Conservation (phyloP, 1,284 basidiomycete species). For the Cutaneotrichosporon sp. region DNA sequence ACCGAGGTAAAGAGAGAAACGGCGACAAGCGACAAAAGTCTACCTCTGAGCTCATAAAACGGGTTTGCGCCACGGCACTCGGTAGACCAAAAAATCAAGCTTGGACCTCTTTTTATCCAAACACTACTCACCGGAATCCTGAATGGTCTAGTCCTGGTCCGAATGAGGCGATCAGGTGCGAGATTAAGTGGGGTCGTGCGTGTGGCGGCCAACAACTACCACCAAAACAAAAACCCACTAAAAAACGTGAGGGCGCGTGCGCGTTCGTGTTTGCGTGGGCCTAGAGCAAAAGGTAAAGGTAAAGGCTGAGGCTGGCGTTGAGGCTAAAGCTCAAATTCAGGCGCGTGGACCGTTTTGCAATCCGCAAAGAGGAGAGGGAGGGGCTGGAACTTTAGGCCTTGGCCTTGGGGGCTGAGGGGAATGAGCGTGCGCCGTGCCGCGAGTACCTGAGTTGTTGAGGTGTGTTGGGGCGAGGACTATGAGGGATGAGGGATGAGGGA, state of each 20-base stretch:
- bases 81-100: not conserved
- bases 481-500: not conserved
- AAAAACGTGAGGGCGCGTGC: not conserved
- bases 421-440: no score
- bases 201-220: not conserved
- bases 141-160: not conserved
- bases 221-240: no score
- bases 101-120: not conserved
- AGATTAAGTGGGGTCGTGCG: not conserved
- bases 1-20: not conserved
- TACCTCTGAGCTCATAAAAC: not conserved
- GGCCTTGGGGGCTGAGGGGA: no score
- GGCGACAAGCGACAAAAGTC: not conserved
- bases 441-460: no score
- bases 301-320: no score
- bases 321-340: no score
- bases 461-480: no score
- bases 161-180: conserved; percentile 4
- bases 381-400: no score
- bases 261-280: not conserved
- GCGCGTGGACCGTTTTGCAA: no score
- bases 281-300: no score
- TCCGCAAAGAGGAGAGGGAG: no score
- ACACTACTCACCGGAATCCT: not conserved
- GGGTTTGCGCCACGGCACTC: not conserved